Conservation (phyloP, 768 basidiomycete genomes). For the Leucogyrophana mollusca region DNA sequence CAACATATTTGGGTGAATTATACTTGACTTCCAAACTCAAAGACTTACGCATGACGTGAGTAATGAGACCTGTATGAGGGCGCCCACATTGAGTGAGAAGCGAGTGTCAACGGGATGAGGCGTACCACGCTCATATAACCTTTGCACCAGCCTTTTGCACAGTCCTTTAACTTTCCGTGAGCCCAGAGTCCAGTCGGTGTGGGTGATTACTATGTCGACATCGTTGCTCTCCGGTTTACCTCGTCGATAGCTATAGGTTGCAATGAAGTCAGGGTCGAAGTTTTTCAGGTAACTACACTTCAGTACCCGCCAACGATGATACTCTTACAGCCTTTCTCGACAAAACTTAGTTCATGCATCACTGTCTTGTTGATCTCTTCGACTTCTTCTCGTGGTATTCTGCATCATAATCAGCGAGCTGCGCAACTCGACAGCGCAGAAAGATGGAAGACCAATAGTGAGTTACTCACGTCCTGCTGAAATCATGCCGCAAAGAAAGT, state of each 20-base stretch:
- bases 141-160: conserved; percentile 55
- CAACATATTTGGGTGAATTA: background rate
- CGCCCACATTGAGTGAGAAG: background rate
- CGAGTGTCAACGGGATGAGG: background rate
- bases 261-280: background rate
- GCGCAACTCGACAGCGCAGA: too few species aligned
- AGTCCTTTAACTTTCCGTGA: conserved; percentile 56
- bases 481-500: conserved; percentile 56
- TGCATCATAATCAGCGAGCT: conserved; percentile 17
- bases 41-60: conserved; percentile 77
- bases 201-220: conserved; percentile 87
- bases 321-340: conserved; percentile 67
- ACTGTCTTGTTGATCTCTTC: conserved; percentile 72
- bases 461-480: conserved; percentile 43
- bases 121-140: conserved; percentile 58
- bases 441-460: background rate
- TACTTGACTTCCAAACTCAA: background rate
- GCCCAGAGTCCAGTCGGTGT: conserved; percentile 47
- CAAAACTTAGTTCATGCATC: conserved; percentile 57
- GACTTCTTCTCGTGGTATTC: conserved; percentile 75
- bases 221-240: conserved; percentile 83
- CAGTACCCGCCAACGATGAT: conserved; percentile 82
- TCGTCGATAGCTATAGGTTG: conserved; percentile 64
- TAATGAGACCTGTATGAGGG: conserved; percentile 56
- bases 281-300: background rate